Conservation (phyloP, 768 basidiomycete genomes). For the Daedaleopsis sinensis region DNA sequence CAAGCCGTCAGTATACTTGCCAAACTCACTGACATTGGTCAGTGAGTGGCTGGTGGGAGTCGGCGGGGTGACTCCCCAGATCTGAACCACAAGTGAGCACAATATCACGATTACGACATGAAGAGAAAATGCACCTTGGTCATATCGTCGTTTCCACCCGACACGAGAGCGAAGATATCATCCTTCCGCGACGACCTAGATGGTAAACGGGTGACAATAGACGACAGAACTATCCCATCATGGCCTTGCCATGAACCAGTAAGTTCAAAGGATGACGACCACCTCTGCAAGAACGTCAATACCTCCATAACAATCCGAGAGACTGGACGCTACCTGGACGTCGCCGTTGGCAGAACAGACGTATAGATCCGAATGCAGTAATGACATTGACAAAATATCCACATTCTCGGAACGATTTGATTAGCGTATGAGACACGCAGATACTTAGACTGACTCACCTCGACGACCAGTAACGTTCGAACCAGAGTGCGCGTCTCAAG, state of each 20-base stretch:
- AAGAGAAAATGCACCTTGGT: constrained; percentile 61
- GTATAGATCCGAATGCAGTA: constrained; percentile 59
- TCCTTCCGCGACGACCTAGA: not conserved
- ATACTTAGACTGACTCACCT: constrained; percentile 45
- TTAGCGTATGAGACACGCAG: not conserved
- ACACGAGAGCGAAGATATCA: constrained; percentile 52
- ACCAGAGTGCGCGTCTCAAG: constrained; percentile 88
- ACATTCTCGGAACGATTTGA: constrained; percentile 50
- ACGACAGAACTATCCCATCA: constrained; percentile 81
- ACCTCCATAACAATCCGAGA: not conserved
- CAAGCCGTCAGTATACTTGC: constrained; percentile 6
- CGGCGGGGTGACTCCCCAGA: constrained; percentile 42
- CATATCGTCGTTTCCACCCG: constrained; percentile 84
- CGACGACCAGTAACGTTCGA: constrained; percentile 83
- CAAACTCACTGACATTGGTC: constrained; percentile 12
- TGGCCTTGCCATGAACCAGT: constrained; percentile 85
- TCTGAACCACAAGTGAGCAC: constrained; percentile 26
- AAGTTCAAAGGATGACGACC: constrained; percentile 84
- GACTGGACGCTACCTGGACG: constrained; percentile 55
- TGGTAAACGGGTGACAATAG: constrained; percentile 50
- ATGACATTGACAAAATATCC: constrained; percentile 82
- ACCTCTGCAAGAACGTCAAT: constrained; percentile 50
- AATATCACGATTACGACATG: not conserved
- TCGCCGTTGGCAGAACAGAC: constrained; percentile 56
- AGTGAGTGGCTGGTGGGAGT: constrained; percentile 1